Evolutionary conservation across 2,329 filamentous ascomycete genomes (phyloP).

Genomic region (Colletotrichum musicola): DNA sequence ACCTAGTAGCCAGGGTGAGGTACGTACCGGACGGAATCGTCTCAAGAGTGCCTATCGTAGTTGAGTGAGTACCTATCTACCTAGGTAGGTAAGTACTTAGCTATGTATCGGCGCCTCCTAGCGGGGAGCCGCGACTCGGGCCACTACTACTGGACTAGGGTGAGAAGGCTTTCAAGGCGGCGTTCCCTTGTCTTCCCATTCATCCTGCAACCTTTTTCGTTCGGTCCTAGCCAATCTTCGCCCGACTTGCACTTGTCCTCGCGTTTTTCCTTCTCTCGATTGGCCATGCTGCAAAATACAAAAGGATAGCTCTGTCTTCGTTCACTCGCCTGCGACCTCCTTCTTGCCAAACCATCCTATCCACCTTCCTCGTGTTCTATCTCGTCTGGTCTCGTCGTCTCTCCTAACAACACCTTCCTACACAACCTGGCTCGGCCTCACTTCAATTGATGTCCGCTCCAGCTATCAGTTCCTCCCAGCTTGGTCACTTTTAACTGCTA

Average conservation of each 20-base stretch:
- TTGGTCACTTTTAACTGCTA: neutral
- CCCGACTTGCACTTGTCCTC: constrained; percentile 27
- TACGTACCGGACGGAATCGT: no score
- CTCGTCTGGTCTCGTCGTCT: constrained; percentile 7
- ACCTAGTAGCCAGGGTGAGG: no score
- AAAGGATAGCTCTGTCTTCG: constrained; percentile 35
- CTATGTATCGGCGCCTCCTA: no score
- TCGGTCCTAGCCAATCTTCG: constrained; percentile 36
- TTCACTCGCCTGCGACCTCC: neutral
- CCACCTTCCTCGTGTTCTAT: constrained; percentile 11
- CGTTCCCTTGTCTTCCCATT: constrained; percentile 40
- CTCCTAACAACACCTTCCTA: constrained; percentile 3
- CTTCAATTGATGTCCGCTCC: constrained; percentile 8
- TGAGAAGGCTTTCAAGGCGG: constrained; percentile 24
- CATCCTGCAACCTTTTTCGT: constrained; percentile 21
- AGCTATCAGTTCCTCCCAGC: neutral
- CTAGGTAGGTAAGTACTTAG: no score
- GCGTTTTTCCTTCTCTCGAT: constrained; percentile 39
- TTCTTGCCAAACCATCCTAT: constrained; percentile 22
- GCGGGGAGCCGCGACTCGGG: no score
- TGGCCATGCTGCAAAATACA: constrained; percentile 30
- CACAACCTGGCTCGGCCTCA: neutral
- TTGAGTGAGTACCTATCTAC: no score
- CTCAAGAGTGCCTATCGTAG: no score
- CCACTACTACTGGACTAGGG: constrained; percentile 8